Base-by-base conservation (phyloP, 1,284 basidiomycete genomes). In the Fomitiporia mediterranea region DNA sequence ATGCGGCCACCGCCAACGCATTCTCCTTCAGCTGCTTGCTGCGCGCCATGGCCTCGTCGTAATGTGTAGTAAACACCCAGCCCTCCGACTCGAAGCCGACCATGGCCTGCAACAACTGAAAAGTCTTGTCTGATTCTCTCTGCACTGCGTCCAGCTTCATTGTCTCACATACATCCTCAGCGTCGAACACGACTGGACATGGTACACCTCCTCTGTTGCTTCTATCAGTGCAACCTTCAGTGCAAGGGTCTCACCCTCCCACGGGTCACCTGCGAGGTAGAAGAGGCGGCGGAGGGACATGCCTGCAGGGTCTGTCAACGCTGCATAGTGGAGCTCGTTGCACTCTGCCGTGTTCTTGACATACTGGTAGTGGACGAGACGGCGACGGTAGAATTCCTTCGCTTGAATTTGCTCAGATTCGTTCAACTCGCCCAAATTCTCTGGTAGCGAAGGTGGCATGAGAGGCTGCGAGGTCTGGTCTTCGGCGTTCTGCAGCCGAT, bases 291-390 rank as follows among this genome's bases (percentile, higher is more conserved):
- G 25, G 63, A 57, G 52, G 67, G 77, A 54, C 57, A 65, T 27
- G 61, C 34, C 51, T 60, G 70, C 6, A 43, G 66, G 68, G 67
- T 76, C 69, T 65, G 64, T 56, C 61, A 75, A 64, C 1, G 69
- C 71, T 0, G 30, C 64, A 63, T 73, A 58, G 60, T 75, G 75
- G 60, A 63, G 64, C 63, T 64, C 56, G 71, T 78, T 79, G 71
- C 56, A 68, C 68, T 68, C 60, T 67, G 63, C 62, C 62, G 74
- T 79, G 69, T 57, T 69, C 51, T 61, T 67, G 70, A 68, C 65
- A 64, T 78, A 78, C 68, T 77, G 71, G 63, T 67, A 75, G 53
- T 78, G 76, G 64, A 75, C 67, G 61, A 79, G 72, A 53, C 75
- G 75, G 56, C 65, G 55, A 63, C 57, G 71, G 70, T 73, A 69